Evolutionary conservation across 176 grass and related monocot species (phyloP), one percentile per base, ranked within the genome.

Genomic region (Carex cristatella): DNA sequence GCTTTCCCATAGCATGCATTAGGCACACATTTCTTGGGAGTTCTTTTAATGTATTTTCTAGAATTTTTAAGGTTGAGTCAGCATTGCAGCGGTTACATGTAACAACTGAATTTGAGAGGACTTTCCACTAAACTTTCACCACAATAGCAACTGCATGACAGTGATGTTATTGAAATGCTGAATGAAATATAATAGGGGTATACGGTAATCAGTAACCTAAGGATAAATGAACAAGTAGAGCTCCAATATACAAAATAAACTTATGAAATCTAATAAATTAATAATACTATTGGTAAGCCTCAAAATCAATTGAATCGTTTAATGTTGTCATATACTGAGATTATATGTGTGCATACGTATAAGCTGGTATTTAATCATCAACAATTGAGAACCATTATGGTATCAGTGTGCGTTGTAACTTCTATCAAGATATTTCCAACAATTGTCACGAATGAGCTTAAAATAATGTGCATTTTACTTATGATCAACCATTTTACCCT

Each of bases 31-130:
- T 69, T 37, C 12, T 69, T 69, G 30, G 65, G 19, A 28, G n/a
- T 27, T 53, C 23, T 74, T 74, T 51, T 57, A 78, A 78, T 64
- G 33, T 32, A 82, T 65, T 82, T 7, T 46, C 42, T 44, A 82
- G 58, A 51, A 35, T 10, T 58, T 44, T 46, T 11, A 62, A 44
- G 44, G 23, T 60, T 28, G 9, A 51, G 7, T 33, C 49, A 30
- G 28, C 51, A 78, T 57, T 57, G 51, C 46, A 16, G 23, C 13
- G 49, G 73, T 55, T 54, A 57, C 27, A 78, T 32, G 48, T 14
- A 15, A 3, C 28, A 55, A 55, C 14, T 78, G 57, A 51, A 78
- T 78, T 15, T 32, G 12, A 77, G 5, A 27, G 7, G 58, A 65
- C 23, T 65, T 38, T 5, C 16, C 18, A 42, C 56, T 65, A 42